A percentile compares a stretch with the other conserved stretches of the same genome.
phyloP scores from a whole-genome alignment of 441 rosid species.

The Erysimum pusillum region DNA sequence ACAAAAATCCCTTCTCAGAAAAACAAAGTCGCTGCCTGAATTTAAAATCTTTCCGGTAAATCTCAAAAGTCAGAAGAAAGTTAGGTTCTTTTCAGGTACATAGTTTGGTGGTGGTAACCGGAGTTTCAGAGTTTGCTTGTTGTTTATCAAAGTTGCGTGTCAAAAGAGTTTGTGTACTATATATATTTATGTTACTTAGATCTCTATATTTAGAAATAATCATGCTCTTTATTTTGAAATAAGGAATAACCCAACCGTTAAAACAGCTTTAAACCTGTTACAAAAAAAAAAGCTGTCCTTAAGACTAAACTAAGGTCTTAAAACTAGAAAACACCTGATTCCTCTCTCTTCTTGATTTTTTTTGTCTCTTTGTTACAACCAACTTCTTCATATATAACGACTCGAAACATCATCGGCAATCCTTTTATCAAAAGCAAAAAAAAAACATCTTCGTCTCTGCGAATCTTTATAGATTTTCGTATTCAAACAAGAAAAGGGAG shows the following conservation, averaged over 20 bases:
- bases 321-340: slow-evolving; percentile 4
- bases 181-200: not conserved
- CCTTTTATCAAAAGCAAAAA: too few relatives aligned
- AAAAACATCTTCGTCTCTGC: not conserved
- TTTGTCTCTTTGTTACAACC: slow-evolving; percentile 3
- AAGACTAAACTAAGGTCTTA: slow-evolving; percentile 4
- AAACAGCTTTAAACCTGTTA: not conserved
- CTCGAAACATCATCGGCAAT: not conserved
- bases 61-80: slow-evolving; percentile 10
- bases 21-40: slow-evolving; percentile 56
- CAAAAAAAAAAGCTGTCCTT: slow-evolving; percentile 14
- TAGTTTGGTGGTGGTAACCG: slow-evolving; percentile 26
- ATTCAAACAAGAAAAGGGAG: not conserved
- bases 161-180: slow-evolving; percentile 18
- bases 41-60: not conserved
- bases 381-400: slow-evolving; percentile 10
- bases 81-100: slow-evolving; percentile 31
- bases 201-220: slow-evolving; percentile 29
- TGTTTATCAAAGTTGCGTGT: slow-evolving; percentile 12
- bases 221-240: not conserved
- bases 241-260: slow-evolving; percentile 17
- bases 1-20: slow-evolving; percentile 46
- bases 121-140: slow-evolving; percentile 18
- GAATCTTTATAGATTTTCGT: not conserved
- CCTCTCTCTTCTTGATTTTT: slow-evolving; percentile 11